Conservation (phyloP, 2,329 filamentous ascomycete species). For the Arthrinium phaeospermum region DNA sequence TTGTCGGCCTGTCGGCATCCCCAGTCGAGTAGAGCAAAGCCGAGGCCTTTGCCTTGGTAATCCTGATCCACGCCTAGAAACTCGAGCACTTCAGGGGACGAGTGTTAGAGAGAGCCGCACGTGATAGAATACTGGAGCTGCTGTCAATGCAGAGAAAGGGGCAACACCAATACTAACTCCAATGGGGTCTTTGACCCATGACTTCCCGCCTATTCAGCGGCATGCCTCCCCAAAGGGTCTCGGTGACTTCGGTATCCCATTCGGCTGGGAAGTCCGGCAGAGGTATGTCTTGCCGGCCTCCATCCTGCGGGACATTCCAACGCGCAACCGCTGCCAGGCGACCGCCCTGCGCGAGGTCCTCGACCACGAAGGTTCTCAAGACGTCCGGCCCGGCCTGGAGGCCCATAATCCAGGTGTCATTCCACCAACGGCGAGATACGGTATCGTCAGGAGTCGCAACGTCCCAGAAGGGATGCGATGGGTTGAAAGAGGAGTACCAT, state of each 20-base stretch:
- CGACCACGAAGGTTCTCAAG: slow-evolving; percentile 27
- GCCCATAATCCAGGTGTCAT: slow-evolving; percentile 24
- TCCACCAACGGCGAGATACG: slow-evolving; percentile 24
- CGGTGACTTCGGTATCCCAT: slow-evolving; percentile 26
- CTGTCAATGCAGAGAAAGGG: not conserved
- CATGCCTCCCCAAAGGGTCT: slow-evolving; percentile 26
- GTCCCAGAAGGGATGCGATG: slow-evolving; percentile 23
- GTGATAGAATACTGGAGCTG: not conserved
- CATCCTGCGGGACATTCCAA: slow-evolving; percentile 25
- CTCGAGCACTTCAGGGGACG: slow-evolving; percentile 23
- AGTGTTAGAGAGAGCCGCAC: not conserved
- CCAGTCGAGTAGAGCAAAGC: slow-evolving; percentile 22
- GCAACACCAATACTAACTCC: slow-evolving; percentile 23
- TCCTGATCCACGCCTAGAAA: slow-evolving; percentile 24
- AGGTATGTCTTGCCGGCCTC: slow-evolving; percentile 25
- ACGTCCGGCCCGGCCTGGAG: slow-evolving; percentile 21
- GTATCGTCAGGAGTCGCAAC: slow-evolving; percentile 22
- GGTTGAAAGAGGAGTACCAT: slow-evolving; percentile 27
- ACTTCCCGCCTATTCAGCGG: slow-evolving; percentile 20
- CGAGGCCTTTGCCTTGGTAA: slow-evolving; percentile 24
- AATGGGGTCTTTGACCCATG: slow-evolving; percentile 26
- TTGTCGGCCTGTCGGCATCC: slow-evolving; percentile 22
- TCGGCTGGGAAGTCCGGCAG: slow-evolving; percentile 20
- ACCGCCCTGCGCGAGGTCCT: slow-evolving; percentile 20
- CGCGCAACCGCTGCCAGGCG: slow-evolving; percentile 24